Evolutionary conservation across 169 alveolate species (phyloP), one percentile per base, ranked within the genome.

Genomic region (Hepatocystis sp.): DNA sequence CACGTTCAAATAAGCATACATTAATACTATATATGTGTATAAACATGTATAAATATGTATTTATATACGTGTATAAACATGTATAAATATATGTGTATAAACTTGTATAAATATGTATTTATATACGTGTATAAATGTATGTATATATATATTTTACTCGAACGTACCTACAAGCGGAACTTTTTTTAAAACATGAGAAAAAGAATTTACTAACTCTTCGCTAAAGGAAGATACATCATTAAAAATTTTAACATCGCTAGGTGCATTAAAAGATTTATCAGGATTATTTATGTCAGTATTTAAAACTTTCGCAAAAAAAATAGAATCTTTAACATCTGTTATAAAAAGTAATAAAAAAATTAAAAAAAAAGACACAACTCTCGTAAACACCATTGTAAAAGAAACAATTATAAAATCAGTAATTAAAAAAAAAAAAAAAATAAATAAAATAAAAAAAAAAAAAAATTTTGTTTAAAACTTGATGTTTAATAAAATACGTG

Each of bases 201-300:
- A 53, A 32, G 76, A 52, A 2, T 78, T 52, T 49, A 40, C 13
- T 23, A 78, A 17, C 4, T 60, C 84, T 10, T 64, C 46, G 40
- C 53, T 23, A 17, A 78, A 78, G 0, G 64, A 17, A 30, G 81
- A 78, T n/a, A 21, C 10, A 13, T 47, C 76, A 42, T 55, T n/a
- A n/a, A 42, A 42, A 11, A 27, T 17, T n/a, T 13, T 21, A 11
- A 19, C 34, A n/a, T 34, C 42, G 27, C 28, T 40, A 28, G 3
- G 11, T 34, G 30, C 39, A 63, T 56, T 71, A 10, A 19, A 25
- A n/a, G 3, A 21, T 30, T 17, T 34, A 2, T 2, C 44, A 10
- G 19, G 11, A 23, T 55, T 68, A 44, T 10, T 32, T 68, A 55
- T 53, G 1, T 19, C 55, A 13, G 19, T 17, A 36, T 28, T 39